Base-by-base conservation (phyloP, 345 rosid genomes). In the Bretschneidera sinensis region DNA sequence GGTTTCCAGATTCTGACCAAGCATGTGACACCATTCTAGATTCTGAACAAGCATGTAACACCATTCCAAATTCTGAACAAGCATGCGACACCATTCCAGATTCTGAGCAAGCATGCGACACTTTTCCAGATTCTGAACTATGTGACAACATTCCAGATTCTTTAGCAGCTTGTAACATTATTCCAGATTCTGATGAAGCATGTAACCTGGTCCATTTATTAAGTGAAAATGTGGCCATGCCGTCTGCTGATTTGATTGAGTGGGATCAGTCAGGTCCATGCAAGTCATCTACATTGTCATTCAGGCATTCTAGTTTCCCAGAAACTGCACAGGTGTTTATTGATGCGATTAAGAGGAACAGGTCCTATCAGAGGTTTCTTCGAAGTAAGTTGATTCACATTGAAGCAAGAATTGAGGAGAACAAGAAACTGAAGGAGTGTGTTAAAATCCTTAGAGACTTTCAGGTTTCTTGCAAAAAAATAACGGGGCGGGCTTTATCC, bases 351-450 rank as follows among this genome's bases (percentile, higher is more conserved):
- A 81, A 81, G 78, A 90, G 48, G 86, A 94, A 94, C 66, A 85
- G 97, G 67, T 75, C 86, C 2, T 84, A 75, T 54, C 99, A 94
- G 81, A 90, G 71, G 76, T 81, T 88, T 47, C 67, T 86, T 17
- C 71, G 87, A 65, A 69, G 69, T 68, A 88, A 94, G 74, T 66
- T 94, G 78, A 61, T 61, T 60, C 78, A 84, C 54, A 79, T 86
- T 75, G 90, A 88, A 69, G 82, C 90, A 60, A 85, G 85, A 65
- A 83, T 88, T 50, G 96, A 82, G 87, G 87, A 83, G 84, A 90
- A 83, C 75, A 78, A 81, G 82, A 78, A 84, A 74, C 74, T 84
- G 81, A 79, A 62, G 79, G 78, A 86, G 48, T 87, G 90, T 54
- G 83, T 90, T 61, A 76, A 81, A 70, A 73, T 83, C 59, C 78